Evolutionary conservation across 306 rosid genomes (phyloP), one percentile per base, ranked within the genome.

Genomic region (Datisca glomerata): DNA sequence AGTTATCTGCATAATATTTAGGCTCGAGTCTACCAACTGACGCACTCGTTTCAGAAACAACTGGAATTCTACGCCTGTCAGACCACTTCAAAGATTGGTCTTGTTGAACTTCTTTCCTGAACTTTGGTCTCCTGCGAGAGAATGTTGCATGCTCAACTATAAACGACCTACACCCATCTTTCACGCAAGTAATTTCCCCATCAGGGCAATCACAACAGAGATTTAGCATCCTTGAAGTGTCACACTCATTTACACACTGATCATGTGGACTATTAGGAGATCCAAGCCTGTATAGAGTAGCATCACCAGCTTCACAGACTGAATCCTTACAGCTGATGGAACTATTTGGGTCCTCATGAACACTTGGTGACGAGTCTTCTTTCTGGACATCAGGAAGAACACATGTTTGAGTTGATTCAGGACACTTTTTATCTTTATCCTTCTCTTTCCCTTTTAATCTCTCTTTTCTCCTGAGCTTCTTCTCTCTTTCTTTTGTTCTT

Each of bases 361-460:
- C 73, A 63, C 45, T 50, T 32, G 60, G 47, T 53, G 81, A 60
- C 51, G 64, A 67, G 29, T 68, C 92, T 43, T 80, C 84, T 63
- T 69, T 74, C 28, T 76, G 60, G 64, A 69, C 70, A 52, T 74
- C 86, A 33, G 55, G 55, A 65, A 56, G 57, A 67, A 36, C 65
- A 39, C 50, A 51, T 39, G 13, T 47, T 56, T 66, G 67, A 60
- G 46, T 65, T 47, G 55, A 73, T 59, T 72, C 93, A 28, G 50
- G 66, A 67, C 59, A 63, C 32, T 13, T 55, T 49, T 64, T 76
- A 22, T 70, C 93, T 43, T 58, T 86, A 36, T 78, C 82, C 74
- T 76, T 86, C 22, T 76, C 97, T 69, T 85, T 91, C 65, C 91
- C 94, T 73, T 85, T 91, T 47, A 85, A 63, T 45, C 99, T 75